Evolutionary conservation across 441 rosid genomes (phyloP).

Genomic region (Adansonia madagascariensis): DNA sequence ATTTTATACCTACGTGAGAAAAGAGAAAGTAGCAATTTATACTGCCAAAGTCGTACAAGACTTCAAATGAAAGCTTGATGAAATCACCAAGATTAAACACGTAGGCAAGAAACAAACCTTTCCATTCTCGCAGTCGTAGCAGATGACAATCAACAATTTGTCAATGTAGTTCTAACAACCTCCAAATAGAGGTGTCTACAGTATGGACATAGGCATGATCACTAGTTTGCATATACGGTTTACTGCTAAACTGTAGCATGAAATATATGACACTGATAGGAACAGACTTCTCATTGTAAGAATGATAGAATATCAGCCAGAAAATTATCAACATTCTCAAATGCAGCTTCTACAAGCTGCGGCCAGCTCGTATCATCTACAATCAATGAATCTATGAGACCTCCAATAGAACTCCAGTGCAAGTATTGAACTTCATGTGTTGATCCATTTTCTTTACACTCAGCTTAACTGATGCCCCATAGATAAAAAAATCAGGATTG

Average conservation of each 20-base stretch:
- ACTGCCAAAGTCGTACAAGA: background rate
- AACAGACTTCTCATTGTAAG: slow-evolving; percentile 59
- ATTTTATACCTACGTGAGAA: slow-evolving; percentile 66
- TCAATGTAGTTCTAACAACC: slow-evolving; percentile 68
- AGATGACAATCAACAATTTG: slow-evolving; percentile 48
- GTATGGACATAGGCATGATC: slow-evolving; percentile 42
- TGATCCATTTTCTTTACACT: slow-evolving; percentile 30
- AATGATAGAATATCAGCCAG: slow-evolving; percentile 48
- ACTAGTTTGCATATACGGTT: slow-evolving; percentile 46
- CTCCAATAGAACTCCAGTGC: slow-evolving; percentile 23
- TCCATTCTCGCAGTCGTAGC: slow-evolving; percentile 58
- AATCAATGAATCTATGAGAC: slow-evolving; percentile 28
- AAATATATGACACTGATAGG: slow-evolving; percentile 49
- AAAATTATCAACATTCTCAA: slow-evolving; percentile 72
- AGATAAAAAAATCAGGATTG: slow-evolving; percentile 24
- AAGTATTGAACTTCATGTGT: slow-evolving; percentile 22
- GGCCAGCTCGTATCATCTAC: slow-evolving; percentile 53
- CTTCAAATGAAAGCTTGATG: slow-evolving; percentile 7
- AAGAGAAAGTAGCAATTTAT: slow-evolving; percentile 15
- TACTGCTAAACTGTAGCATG: slow-evolving; percentile 71
- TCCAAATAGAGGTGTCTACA: slow-evolving; percentile 54
- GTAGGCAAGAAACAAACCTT: slow-evolving; percentile 51
- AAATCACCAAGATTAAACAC: slow-evolving; percentile 9
- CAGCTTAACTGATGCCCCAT: slow-evolving; percentile 26
- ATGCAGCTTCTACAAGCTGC: slow-evolving; percentile 85